Evolutionary conservation across 2,329 filamentous ascomycete species (phyloP).

Genomic region (Fusarium pilosicola): DNA sequence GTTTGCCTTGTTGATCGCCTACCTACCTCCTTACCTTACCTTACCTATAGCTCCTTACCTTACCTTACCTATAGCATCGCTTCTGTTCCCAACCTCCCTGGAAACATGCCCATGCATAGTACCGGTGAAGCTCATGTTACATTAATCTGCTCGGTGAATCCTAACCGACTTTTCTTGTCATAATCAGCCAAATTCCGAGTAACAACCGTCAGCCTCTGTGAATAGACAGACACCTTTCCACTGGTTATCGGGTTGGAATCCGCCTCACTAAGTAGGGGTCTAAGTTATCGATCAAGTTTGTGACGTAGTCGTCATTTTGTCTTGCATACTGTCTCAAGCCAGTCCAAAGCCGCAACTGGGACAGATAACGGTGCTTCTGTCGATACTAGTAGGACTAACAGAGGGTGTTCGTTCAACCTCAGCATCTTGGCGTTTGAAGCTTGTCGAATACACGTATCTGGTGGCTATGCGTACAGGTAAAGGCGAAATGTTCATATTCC

Average conservation of each 20-base stretch:
- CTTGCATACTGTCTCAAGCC: neutral
- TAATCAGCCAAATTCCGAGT: neutral
- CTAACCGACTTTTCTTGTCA: neutral
- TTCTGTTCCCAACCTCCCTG: neutral
- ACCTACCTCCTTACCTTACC: neutral
- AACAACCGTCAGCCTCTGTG: neutral
- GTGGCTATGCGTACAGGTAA: neutral
- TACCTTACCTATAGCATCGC: neutral
- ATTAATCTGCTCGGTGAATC: neutral
- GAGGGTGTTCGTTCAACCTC: neutral
- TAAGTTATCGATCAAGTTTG: neutral
- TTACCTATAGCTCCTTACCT: neutral
- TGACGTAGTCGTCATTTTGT: neutral
- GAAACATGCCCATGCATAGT: neutral
- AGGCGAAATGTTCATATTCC: neutral
- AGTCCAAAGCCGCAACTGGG: neutral
- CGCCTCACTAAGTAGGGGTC: neutral
- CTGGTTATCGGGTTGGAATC: neutral
- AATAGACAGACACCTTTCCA: neutral
- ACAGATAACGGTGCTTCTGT: neutral
- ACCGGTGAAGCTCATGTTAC: neutral
- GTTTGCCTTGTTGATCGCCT: neutral
- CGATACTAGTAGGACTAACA: neutral
- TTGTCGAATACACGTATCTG: constrained; percentile 1
- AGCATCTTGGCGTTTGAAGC: neutral